Evolutionary conservation across 164 flowering plant genomes (phyloP).

Genomic region (Annona squamosa): DNA sequence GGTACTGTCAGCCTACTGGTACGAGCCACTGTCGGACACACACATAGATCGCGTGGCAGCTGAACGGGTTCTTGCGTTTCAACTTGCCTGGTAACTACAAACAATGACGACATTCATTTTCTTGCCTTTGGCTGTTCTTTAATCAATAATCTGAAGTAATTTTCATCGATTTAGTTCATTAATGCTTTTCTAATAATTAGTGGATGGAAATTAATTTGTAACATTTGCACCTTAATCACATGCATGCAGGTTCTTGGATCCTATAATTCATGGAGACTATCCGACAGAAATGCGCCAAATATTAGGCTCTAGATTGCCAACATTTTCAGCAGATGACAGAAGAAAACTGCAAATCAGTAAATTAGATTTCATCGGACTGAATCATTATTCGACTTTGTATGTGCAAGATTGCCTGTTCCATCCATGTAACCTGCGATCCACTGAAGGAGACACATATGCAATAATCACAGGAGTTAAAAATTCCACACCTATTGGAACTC

Average conservation of each 20-base stretch:
- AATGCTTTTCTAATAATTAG: too few relatives aligned
- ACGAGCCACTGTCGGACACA: neutral
- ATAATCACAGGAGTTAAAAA: slow-evolving; percentile 7
- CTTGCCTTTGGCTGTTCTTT: too few relatives aligned
- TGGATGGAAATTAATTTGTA: too few relatives aligned
- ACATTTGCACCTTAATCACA: too few relatives aligned
- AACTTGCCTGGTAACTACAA: neutral
- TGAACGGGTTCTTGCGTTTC: neutral
- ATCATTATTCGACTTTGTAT: slow-evolving; percentile 13
- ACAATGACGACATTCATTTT: neutral
- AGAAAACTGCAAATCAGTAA: slow-evolving; percentile 15
- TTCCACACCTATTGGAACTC: slow-evolving; percentile 18
- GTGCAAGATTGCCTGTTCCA: slow-evolving; percentile 19
- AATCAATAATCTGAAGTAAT: too few relatives aligned
- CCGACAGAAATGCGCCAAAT: slow-evolving; percentile 30
- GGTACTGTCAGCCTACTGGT: neutral
- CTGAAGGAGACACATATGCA: slow-evolving; percentile 1
- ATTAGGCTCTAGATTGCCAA: slow-evolving; percentile 23
- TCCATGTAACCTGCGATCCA: neutral
- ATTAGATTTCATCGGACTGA: slow-evolving; percentile 34
- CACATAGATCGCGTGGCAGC: neutral
- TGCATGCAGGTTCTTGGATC: slow-evolving; percentile 33
- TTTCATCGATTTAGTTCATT: too few relatives aligned
- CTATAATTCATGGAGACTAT: slow-evolving; percentile 34
- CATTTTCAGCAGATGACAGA: slow-evolving; percentile 21